Base-by-base conservation (phyloP, 176 grass and related monocot genomes). In the Themeda triandra region DNA sequence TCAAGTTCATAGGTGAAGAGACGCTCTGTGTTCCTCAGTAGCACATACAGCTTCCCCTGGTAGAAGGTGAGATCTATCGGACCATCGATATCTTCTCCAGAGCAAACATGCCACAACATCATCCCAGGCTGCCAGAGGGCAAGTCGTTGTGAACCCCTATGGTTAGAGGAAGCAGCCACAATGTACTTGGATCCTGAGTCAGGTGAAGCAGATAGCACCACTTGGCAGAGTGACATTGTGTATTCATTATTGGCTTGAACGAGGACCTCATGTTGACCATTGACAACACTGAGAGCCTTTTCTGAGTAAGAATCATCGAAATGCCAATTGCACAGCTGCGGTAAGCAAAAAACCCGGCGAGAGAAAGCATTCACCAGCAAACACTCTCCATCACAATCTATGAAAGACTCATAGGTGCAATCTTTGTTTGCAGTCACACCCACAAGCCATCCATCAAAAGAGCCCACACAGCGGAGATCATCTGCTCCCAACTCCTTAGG, bases 21-120 rank as follows among this genome's bases (percentile, higher is more conserved):
- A 33, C 3, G 4, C 56, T 18, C 3, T 6, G 0, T 23, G 10
- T 4, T 6, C n/a, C 17, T 41, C 46, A 2, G 6, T 32, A 77
- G 23, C 46, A 58, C 10, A 37, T 77, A 85, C 12, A 85, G 63
- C 24, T 85, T 85, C 35, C 73, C 83, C 17, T 32, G n/a, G 33
- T 59, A n/a, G 48, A 85, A 85, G 11, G 46, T 17, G 8, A 68
- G n/a, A 69, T 69, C 44, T 40, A 12, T 21, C 6, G 8, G 6
- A 5, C 31, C 23, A 68, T 3, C 1, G 21, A 41, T 27, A 1
- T 1, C 6, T 67, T 0, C 0, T 15, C 42, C 12, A 10, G 0
- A 0, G 18, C 63, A 77, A 15, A 84, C 10, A 24, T 21, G 49
- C 73, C 73, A 84, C 12, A 24, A 84, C 0, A 0, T 75, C 70